These are phyloP conservation scores for Balakata baccata DNA, from an alignment of 345 rosid genomes.

Conservation along the genomic window DNA sequence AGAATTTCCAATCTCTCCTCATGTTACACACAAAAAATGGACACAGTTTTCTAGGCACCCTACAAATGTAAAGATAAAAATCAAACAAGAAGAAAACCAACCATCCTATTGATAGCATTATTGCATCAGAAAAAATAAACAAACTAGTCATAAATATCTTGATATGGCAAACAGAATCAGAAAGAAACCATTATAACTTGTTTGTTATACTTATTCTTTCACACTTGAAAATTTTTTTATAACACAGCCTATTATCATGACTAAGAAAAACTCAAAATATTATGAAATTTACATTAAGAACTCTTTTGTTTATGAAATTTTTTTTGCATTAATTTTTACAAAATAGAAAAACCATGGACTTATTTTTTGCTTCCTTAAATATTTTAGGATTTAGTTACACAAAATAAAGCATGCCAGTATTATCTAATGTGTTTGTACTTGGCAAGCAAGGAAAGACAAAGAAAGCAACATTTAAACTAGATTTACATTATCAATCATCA, in stretches of 20 bases:
- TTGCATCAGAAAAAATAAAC: not conserved
- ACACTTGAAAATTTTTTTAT: not conserved
- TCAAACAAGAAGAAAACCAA: constrained; percentile 4
- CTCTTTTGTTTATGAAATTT: not conserved
- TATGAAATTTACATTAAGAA: not conserved
- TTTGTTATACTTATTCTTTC: not conserved
- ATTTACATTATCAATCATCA: not conserved
- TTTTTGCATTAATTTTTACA: not conserved
- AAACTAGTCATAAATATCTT: not conserved
- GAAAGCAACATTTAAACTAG: not conserved
- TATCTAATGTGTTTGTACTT: not conserved
- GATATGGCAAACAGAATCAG: not conserved
- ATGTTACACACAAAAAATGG: constrained; percentile 5
- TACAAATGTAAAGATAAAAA: not conserved
- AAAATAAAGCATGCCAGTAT: not conserved
- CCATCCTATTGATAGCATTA: constrained; percentile 11
- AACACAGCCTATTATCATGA: not conserved
- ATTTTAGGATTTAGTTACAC: not conserved
- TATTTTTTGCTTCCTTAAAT: not conserved
- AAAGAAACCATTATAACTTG: not conserved
- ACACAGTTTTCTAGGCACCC: not conserved
- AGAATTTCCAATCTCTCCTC: constrained; percentile 10
- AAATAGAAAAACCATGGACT: not conserved
- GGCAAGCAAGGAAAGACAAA: not conserved
- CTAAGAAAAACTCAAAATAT: not conserved